Base-by-base conservation (phyloP, 306 rosid species). In the Quercus agrifolia region DNA sequence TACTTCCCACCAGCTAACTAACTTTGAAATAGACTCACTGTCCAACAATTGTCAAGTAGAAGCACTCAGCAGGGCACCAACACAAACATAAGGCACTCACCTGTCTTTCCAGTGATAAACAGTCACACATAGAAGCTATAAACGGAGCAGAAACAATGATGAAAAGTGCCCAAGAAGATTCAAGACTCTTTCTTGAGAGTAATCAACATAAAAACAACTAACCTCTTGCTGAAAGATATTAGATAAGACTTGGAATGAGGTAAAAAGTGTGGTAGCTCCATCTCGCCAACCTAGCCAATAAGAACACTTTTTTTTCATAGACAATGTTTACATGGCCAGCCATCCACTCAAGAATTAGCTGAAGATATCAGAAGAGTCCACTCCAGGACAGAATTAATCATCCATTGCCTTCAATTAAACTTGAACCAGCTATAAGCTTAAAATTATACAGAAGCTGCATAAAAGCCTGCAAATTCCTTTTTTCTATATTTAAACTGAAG, bases 351-450 rank as follows among this genome's bases (percentile, higher is more conserved):
- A 31, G 46, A 31, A 31, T 30, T 31, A 30, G 71, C 49, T 14
- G 71, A 64, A 30, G 44, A 66, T 14, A 17, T 31, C 49, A 31
- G 23, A 18, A 17, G n/a, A 63, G 41, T 63, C n/a, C 5, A 10
- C 54, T 49, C 70, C 70, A 66, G 19, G 49, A 17, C 49, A 18
- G 46, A 66, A 66, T 31, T 69, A 75, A 20, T 59, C 71, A 81
- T 15, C 62, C 79, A 74, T 9, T 30, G 56, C 11, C 76, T 56
- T 82, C 70, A 19, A 10, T 12, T 27, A 35, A n/a, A 80, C 20
- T 44, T 51, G 35, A 21, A 13, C 30, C 44, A 23, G 55, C 25
- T 11, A 49, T 23, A 2, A 31, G 79, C 75, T 18, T 6, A 21
- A 33, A 5, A 56, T 56, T 75, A 75, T 56, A 20, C n/a, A 15